A percentile compares a stretch with the other conserved stretches of the same genome.
These are phyloP conservation scores for Pichia sp. DNA, from an alignment of 1,139 yeast species.

Conservation along the genomic window DNA sequence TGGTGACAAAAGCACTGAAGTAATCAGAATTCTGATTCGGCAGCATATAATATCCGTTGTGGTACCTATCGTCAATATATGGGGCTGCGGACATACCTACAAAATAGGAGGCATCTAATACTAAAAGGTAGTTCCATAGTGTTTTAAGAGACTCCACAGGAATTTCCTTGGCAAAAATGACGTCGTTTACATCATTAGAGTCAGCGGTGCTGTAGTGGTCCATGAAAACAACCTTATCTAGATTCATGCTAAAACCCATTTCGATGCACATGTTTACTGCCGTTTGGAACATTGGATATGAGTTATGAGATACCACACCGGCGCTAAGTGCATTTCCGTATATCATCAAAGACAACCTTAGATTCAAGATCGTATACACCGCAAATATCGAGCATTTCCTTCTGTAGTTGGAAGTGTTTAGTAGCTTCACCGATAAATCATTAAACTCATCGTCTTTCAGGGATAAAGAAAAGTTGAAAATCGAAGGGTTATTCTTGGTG, in stretches of 20 bases:
- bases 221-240: constrained; percentile 6
- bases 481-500: constrained; percentile 3
- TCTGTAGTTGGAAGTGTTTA: constrained; percentile 17
- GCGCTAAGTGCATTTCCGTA: constrained; percentile 18
- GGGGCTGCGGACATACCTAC: constrained; percentile 4
- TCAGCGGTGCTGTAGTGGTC: not conserved
- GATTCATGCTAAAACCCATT: constrained; percentile 14
- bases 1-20: not conserved
- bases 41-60: constrained; percentile 12
- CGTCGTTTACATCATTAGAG: not conserved
- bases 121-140: constrained; percentile 19
- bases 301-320: constrained; percentile 15
- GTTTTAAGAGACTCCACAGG: constrained; percentile 10
- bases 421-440: constrained; percentile 12
- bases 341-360: constrained; percentile 16
- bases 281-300: constrained; percentile 16
- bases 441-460: constrained; percentile 10
- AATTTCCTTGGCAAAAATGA: constrained; percentile 11
- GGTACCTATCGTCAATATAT: constrained; percentile 16
- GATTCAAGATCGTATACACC: constrained; percentile 14
- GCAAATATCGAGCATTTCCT: constrained; percentile 16
- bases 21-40: not conserved
- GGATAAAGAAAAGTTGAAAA: constrained; percentile 7
- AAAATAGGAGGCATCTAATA: constrained; percentile 12
- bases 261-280: constrained; percentile 11